Evolutionary conservation across 2,329 filamentous ascomycete species (phyloP).

Genomic region (Cercospora canescens): DNA sequence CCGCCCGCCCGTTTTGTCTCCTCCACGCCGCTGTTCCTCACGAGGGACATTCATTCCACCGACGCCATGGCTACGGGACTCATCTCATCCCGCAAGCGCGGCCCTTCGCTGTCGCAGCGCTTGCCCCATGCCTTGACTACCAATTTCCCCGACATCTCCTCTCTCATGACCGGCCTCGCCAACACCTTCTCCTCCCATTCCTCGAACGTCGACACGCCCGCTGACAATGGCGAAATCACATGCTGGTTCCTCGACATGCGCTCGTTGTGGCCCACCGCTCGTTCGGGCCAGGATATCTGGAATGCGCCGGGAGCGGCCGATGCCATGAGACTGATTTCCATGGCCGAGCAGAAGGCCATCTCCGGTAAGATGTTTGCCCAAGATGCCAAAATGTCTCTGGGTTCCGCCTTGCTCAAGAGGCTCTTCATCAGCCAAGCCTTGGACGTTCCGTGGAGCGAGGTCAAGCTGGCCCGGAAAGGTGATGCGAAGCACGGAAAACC

Average conservation of each 20-base stretch:
- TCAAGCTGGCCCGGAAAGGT: conserved; percentile 57
- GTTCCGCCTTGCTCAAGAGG: conserved; percentile 72
- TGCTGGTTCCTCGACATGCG: conserved; percentile 54
- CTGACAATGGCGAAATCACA: conserved; percentile 35
- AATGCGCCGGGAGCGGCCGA: conserved; percentile 43
- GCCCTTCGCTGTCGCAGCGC: conserved; percentile 19
- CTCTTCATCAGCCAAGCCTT: conserved; percentile 63
- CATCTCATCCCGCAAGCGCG: conserved; percentile 23
- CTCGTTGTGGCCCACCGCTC: conserved; percentile 45
- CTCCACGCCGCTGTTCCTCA: conserved; percentile 9
- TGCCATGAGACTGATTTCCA: conserved; percentile 44
- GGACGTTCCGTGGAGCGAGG: conserved; percentile 61
- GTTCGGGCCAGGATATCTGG: conserved; percentile 39
- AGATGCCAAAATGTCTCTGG: conserved; percentile 74
- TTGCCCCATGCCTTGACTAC: conserved; percentile 21
- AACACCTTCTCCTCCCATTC: conserved; percentile 19
- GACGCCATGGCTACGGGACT: conserved; percentile 15
- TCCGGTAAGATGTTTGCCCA: conserved; percentile 52
- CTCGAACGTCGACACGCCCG: conserved; percentile 10
- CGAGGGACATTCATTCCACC: conserved; percentile 8
- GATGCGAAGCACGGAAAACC: conserved; percentile 53
- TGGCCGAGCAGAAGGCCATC: conserved; percentile 59
- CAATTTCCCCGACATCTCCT: conserved; percentile 24
- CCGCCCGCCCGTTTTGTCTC: conserved; percentile 7
- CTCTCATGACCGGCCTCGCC: conserved; percentile 25